Base-by-base conservation (phyloP, 192 early-diverging fungal genomes). In the Piromyces sp. region DNA sequence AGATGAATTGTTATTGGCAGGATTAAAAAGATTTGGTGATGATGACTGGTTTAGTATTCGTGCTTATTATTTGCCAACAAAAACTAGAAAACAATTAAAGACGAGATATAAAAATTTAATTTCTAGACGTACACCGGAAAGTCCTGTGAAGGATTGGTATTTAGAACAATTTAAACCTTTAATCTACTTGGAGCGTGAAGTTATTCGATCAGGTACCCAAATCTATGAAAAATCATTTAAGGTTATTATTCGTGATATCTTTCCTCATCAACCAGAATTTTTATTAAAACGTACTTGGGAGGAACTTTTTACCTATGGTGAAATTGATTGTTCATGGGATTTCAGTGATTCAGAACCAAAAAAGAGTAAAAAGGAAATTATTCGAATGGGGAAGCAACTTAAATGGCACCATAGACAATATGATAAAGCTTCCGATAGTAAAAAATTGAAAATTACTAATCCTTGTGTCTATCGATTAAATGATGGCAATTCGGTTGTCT, bases 71-170 rank as follows among this genome's bases (percentile, higher is more conserved):
- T 79, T 89, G 81, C 88, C 88, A 4, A 87, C 86, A 81, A 89
- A 88, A 83, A 87, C 88, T 0, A 87, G 84, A 30, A 80, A 84
- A 83, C 88, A 89, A 86, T 68, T 89, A 79, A 84, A 87, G n/a
- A 88, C 86, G 79, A 85, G 88, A 29, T 84, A 87, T 79, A 86
- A 85, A 30, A 89, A 89, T 80, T 80, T 86, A 80, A 84, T 85
- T 30, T 85, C 86, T 0, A 82, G 88, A 5, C 79, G 86, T 38
- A 83, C 83, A 6, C 83, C 83, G 4, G 79, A 82, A 19, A 89
- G 88, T 79, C 82, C 86, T 26, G 85, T 88, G 42, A 89, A 89
- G 22, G 51, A 68, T n/a, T 68, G 84, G 84, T 84, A 86, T 16
- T 80, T 88, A 82, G 79, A 85, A 17, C 82, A 84, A 30, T 86